Evolutionary conservation across 2,329 filamentous ascomycete genomes (phyloP).

Genomic region (Leptosphaerulina australis): DNA sequence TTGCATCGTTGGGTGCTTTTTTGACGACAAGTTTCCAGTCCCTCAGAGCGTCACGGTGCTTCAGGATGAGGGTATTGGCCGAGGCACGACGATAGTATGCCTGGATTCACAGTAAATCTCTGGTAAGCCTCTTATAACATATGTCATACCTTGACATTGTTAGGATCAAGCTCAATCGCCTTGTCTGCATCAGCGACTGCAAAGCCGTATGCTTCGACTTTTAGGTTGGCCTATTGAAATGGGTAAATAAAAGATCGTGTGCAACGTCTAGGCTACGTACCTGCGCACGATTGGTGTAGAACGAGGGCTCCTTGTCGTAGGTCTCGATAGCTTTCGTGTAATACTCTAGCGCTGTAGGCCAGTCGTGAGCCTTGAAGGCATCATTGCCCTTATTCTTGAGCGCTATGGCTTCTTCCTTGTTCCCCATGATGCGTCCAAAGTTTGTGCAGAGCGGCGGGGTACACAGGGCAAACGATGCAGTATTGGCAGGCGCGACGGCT

Average conservation of each 20-base stretch:
- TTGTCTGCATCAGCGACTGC: constrained; percentile 89
- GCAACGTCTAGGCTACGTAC: constrained; percentile 58
- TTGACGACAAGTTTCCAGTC: constrained; percentile 92
- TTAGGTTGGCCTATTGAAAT: constrained; percentile 81
- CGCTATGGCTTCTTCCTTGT: constrained; percentile 72
- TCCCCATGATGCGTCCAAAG: constrained; percentile 40
- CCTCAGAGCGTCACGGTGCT: constrained; percentile 82
- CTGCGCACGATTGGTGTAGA: constrained; percentile 94
- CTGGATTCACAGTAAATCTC: constrained; percentile 53
- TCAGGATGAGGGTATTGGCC: constrained; percentile 88
- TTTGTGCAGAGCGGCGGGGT: constrained; percentile 23
- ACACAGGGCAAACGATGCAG: constrained; percentile 17
- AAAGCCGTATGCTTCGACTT: constrained; percentile 92
- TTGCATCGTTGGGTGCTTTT: constrained; percentile 85
- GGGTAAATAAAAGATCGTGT: constrained; percentile 34
- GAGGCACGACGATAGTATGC: constrained; percentile 94
- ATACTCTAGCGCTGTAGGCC: constrained; percentile 77
- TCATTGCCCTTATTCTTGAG: constrained; percentile 95
- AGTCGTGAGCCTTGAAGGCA: constrained; percentile 87
- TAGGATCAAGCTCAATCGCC: constrained; percentile 86
- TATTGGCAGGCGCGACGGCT: constrained; percentile 27
- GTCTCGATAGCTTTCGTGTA: constrained; percentile 88
- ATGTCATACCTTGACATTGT: constrained; percentile 80
- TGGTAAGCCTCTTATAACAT: neutral
- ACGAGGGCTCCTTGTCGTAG: constrained; percentile 83